Percentiles rank a stretch among this genome's conserved stretches.
Conservation (phyloP, 768 basidiomycete genomes). For the Leccinum incarnatum region DNA sequence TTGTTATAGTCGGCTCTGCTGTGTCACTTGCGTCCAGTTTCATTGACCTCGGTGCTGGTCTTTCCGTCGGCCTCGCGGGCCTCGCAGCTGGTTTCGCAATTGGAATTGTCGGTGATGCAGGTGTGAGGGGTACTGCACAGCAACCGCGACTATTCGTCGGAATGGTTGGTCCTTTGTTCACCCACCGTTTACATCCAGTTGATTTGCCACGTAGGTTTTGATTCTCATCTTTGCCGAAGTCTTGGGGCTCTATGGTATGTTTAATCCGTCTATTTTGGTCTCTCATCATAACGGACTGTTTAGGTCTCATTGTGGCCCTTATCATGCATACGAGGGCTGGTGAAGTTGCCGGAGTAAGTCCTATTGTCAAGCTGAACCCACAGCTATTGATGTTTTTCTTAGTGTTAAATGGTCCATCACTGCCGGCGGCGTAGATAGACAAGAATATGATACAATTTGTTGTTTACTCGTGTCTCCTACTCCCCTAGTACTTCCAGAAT, state of each 20-base stretch:
- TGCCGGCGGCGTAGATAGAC: conserved; percentile 9
- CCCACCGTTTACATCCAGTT: background rate
- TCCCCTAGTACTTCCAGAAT: too few relatives aligned
- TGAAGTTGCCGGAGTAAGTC: conserved; percentile 20
- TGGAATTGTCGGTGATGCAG: conserved; percentile 98
- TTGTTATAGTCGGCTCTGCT: conserved; percentile 52
- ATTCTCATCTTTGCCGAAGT: conserved; percentile 99
- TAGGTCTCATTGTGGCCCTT: conserved; percentile 87
- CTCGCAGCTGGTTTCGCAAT: conserved; percentile 97
- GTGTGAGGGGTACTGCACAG: conserved; percentile 96
- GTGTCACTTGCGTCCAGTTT: conserved; percentile 96
- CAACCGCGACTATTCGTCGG: conserved; percentile 93
- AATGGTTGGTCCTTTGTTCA: conserved; percentile 56
- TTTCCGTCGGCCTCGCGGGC: conserved; percentile 90
- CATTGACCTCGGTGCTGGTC: conserved; percentile 90
- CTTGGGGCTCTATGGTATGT: conserved; percentile 80
- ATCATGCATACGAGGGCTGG: conserved; percentile 85
- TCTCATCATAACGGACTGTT: background rate
- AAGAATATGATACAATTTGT: conserved; percentile 3
- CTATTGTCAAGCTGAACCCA: background rate
- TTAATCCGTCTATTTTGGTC: background rate
- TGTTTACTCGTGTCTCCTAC: conserved; percentile 4
- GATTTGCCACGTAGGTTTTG: conserved; percentile 58
- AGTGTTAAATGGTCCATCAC: conserved; percentile 24
- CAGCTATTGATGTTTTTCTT: background rate